Evolutionary conservation across 2,329 filamentous ascomycete species (phyloP), one percentile per base, ranked within the genome.

Genomic region (Colletotrichum kahawae): DNA sequence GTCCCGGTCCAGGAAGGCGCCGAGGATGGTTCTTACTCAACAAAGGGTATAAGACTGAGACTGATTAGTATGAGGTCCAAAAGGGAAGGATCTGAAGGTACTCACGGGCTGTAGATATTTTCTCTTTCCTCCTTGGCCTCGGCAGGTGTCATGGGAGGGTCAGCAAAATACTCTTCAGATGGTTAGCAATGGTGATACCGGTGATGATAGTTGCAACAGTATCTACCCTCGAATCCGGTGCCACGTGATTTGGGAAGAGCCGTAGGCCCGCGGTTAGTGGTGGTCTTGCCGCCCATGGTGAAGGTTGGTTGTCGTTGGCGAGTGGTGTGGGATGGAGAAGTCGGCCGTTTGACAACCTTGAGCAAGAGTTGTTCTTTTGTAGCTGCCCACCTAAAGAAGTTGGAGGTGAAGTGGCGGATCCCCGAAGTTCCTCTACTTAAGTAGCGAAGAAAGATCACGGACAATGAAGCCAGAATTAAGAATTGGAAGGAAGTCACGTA

Each of bases 131-230:
- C 88, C 4, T 88, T 84, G 64, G 91, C 89, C 80, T 98, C 92
- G 0, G 88, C 88, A 0, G 93, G 92, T 0, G 93, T 96, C 76
- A 97, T 85, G 0, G 95, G 95, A 1, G 93, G 89, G 82, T 98
- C 96, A 14, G 94, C 92, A 81, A 91, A 97, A 82, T 92, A 95
- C 76, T 95, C 93, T 90, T 71, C 10, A 57, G n/a, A 34, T 5
- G 16, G 34, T 73, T 10, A 67, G 74, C 67, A 16, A 10, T 64
- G 34, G 8, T 7, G 24, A 51, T 21, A 18, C 54, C 2, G 51
- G 77, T 18, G 70, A 8, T 54, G 38, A 18, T 29, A 57, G 33
- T 63, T 14, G n/a, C 13, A 24, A 34, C 71, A 7, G 31, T 12
- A 80, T 79, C 64, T 78, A 90, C 92, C 91, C 83, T 96, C 94